phyloP scores from a whole-genome alignment of 176 grass and related monocot species.

The Chloris gayana region DNA sequence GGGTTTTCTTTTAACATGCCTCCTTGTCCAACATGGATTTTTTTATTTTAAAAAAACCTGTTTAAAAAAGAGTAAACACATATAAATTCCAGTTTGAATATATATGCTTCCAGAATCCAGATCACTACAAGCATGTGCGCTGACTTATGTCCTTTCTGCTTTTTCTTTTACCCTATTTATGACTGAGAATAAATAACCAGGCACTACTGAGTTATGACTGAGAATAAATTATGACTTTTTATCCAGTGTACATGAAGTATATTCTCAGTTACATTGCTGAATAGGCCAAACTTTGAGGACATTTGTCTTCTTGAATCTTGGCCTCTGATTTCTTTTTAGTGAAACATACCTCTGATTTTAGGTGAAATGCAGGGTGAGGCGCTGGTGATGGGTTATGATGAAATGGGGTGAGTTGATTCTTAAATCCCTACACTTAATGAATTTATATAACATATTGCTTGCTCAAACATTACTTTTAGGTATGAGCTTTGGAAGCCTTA shows the following conservation, averaged over 20 bases:
- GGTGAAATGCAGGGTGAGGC: conserved; percentile 82
- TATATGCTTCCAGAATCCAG: too few species aligned
- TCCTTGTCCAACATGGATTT: conserved; percentile 9
- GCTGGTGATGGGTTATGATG: conserved; percentile 97
- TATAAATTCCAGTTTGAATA: conserved; percentile 1
- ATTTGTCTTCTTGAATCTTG: conserved; percentile 19
- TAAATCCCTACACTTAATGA: conserved; percentile 14
- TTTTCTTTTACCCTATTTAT: not conserved
- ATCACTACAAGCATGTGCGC: too few species aligned
- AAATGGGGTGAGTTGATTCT: conserved; percentile 86
- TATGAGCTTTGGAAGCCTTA: conserved; percentile 99
- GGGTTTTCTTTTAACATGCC: not conserved
- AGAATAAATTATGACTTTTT: not conserved
- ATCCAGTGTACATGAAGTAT: not conserved
- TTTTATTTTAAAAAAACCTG: not conserved
- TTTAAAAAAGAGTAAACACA: not conserved
- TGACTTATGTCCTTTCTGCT: not conserved
- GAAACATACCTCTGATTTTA: conserved; percentile 34
- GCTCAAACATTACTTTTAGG: conserved; percentile 46
- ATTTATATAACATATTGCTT: conserved; percentile 5
- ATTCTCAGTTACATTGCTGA: not conserved
- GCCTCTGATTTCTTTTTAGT: not conserved
- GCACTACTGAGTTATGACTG: not conserved
- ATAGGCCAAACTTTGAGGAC: not conserved
- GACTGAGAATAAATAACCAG: not conserved